phyloP scores from a whole-genome alignment of 495 filamentous ascomycete genomes.

The Amphirosellinia nigrospora region DNA sequence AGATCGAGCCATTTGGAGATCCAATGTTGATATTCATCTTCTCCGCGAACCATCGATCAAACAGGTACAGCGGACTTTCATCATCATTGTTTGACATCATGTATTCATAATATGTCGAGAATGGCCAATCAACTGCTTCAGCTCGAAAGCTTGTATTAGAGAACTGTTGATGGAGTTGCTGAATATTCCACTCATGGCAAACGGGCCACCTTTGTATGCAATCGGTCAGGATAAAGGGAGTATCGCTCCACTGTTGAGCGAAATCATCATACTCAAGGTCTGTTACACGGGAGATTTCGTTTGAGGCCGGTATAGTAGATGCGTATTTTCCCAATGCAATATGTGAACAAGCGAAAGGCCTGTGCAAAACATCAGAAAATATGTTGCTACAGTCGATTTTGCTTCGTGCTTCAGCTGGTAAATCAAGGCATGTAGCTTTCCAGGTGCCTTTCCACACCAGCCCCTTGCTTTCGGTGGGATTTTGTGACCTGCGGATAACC shows the following conservation, averaged over 20 bases:
- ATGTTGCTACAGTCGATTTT: slow-evolving; percentile 74
- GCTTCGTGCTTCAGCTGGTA: slow-evolving; percentile 56
- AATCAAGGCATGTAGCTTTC: slow-evolving; percentile 77
- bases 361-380: slow-evolving; percentile 91
- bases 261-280: slow-evolving; percentile 78
- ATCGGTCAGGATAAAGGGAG: slow-evolving; percentile 85
- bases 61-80: slow-evolving; percentile 92
- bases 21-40: slow-evolving; percentile 80
- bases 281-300: slow-evolving; percentile 72
- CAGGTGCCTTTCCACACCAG: slow-evolving; percentile 85
- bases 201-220: slow-evolving; percentile 87
- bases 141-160: slow-evolving; percentile 76
- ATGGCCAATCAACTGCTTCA: slow-evolving; percentile 92
- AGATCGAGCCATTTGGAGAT: slow-evolving; percentile 60
- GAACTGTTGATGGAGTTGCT: slow-evolving; percentile 67
- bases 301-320: slow-evolving; percentile 71
- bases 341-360: slow-evolving; percentile 89
- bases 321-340: slow-evolving; percentile 69
- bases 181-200: slow-evolving; percentile 74
- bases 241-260: slow-evolving; percentile 72
- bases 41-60: slow-evolving; percentile 84
- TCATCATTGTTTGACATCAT: slow-evolving; percentile 87
- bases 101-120: slow-evolving; percentile 80
- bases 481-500: slow-evolving; percentile 29
- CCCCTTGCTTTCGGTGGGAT: slow-evolving; percentile 5